Evolutionary conservation across 345 rosid genomes (phyloP).

Genomic region (Linum usitatissimum): DNA sequence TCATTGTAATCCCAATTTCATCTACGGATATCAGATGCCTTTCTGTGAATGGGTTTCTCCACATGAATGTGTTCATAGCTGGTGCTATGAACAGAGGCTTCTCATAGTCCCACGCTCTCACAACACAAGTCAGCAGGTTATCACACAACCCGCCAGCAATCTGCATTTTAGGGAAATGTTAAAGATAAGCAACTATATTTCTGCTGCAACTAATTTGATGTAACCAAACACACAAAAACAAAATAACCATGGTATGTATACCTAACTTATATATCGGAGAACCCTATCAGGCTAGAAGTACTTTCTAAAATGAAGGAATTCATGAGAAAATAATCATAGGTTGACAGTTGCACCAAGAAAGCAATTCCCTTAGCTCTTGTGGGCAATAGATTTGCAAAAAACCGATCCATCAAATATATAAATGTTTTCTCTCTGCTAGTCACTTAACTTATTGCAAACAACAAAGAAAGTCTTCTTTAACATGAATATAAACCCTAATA

Average conservation of each 20-base stretch:
- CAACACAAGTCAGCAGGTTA: constrained; percentile 74
- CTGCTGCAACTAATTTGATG: too few relatives aligned
- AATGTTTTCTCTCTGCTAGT: too few relatives aligned
- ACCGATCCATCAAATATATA: too few relatives aligned
- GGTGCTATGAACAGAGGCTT: constrained; percentile 81
- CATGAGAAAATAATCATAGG: too few relatives aligned
- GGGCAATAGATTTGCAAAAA: too few relatives aligned
- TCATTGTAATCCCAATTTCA: constrained; percentile 77
- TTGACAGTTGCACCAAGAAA: too few relatives aligned
- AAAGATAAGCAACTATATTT: background rate
- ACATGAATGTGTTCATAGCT: constrained; percentile 83
- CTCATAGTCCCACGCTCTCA: constrained; percentile 87
- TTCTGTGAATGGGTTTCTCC: constrained; percentile 89
- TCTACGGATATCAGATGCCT: constrained; percentile 67
- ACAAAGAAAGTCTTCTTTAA: too few relatives aligned
- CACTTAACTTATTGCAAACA: too few relatives aligned
- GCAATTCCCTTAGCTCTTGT: too few relatives aligned
- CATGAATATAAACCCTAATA: too few relatives aligned
- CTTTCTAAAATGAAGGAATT: too few relatives aligned
- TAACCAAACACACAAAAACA: background rate
- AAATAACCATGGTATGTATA: background rate
- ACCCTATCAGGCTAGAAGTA: too few relatives aligned
- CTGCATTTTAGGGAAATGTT: constrained; percentile 24
- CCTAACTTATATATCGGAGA: background rate
- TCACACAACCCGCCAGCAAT: constrained; percentile 93